Evolutionary conservation across 108 stramenopile species (phyloP).

Genomic region (Nannochloropsis gaditana): DNA sequence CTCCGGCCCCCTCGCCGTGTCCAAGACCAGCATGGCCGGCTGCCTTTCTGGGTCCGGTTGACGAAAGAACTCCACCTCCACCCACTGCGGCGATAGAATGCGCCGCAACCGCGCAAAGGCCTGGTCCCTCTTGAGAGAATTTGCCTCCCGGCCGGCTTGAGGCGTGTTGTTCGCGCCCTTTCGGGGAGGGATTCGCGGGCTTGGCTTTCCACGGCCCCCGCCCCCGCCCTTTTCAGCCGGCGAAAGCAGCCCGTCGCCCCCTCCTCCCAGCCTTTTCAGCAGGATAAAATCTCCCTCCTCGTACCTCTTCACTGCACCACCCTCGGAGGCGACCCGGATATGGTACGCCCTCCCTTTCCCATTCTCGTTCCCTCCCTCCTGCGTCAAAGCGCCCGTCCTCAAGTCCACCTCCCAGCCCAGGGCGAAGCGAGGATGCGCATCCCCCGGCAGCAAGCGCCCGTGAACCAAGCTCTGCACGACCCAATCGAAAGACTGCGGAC

Average conservation of each 20-base stretch:
- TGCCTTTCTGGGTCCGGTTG: background rate
- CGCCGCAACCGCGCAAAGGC: background rate
- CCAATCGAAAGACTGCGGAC: background rate
- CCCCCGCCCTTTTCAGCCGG: background rate
- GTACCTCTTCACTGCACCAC: background rate
- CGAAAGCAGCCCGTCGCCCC: background rate
- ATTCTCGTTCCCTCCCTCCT: background rate
- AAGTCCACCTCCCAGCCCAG: background rate
- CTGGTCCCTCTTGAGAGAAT: no score
- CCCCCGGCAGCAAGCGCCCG: background rate
- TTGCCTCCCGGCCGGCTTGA: background rate
- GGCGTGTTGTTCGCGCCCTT: background rate
- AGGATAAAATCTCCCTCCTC: background rate
- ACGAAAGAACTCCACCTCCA: background rate
- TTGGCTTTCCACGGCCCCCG: background rate
- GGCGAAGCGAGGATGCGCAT: background rate
- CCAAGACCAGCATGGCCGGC: slow-evolving; percentile 5
- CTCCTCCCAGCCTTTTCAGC: background rate
- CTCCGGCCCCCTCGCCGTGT: background rate
- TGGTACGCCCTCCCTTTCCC: background rate
- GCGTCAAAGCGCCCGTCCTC: background rate
- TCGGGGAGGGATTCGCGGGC: background rate
- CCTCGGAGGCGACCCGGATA: background rate
- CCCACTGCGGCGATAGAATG: background rate
- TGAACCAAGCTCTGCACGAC: background rate